phyloP scores from a whole-genome alignment of 345 rosid genomes.

The Salix purpurea region DNA sequence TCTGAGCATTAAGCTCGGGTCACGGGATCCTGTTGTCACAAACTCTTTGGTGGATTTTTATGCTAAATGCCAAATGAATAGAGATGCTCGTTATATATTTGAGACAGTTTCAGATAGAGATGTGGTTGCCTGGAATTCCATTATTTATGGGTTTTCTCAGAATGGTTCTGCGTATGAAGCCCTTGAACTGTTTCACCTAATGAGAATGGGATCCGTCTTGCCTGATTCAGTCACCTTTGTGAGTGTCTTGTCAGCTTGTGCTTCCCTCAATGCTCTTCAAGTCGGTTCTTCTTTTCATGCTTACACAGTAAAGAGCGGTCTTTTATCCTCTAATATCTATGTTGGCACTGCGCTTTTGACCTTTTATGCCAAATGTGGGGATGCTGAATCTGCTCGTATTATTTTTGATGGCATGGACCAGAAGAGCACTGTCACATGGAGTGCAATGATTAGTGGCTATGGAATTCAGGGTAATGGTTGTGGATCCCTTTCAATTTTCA shows the following conservation, averaged over 20 bases:
- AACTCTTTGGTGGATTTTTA: conserved; percentile 42
- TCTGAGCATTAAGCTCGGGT: conserved; percentile 20
- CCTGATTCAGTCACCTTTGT: conserved; percentile 49
- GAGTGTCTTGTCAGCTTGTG: conserved; percentile 45
- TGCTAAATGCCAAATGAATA: conserved; percentile 40
- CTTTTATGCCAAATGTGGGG: conserved; percentile 29
- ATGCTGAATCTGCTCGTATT: conserved; percentile 20
- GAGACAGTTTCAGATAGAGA: conserved; percentile 36
- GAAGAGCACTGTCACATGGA: conserved; percentile 23
- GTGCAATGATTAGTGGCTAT: conserved; percentile 32
- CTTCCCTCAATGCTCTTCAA: conserved; percentile 40
- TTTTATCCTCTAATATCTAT: conserved; percentile 12
- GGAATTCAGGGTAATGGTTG: conserved; percentile 21
- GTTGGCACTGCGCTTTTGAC: conserved; percentile 25
- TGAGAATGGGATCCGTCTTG: conserved; percentile 36
- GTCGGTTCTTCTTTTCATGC: conserved; percentile 65
- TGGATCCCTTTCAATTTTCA: conserved; percentile 19
- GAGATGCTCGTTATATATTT: conserved; percentile 34
- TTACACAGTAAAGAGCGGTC: conserved; percentile 37
- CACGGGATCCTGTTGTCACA: conserved; percentile 1
- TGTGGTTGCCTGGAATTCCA: conserved; percentile 50
- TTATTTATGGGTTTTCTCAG: conserved; percentile 48
- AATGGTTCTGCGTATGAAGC: conserved; percentile 41
- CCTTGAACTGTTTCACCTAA: conserved; percentile 42
- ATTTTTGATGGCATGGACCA: conserved; percentile 22